Percentiles rank a stretch among this genome's conserved stretches.
These are phyloP conservation scores for Paxillus involutus DNA, from an alignment of 768 basidiomycete species.

Conservation along the genomic window DNA sequence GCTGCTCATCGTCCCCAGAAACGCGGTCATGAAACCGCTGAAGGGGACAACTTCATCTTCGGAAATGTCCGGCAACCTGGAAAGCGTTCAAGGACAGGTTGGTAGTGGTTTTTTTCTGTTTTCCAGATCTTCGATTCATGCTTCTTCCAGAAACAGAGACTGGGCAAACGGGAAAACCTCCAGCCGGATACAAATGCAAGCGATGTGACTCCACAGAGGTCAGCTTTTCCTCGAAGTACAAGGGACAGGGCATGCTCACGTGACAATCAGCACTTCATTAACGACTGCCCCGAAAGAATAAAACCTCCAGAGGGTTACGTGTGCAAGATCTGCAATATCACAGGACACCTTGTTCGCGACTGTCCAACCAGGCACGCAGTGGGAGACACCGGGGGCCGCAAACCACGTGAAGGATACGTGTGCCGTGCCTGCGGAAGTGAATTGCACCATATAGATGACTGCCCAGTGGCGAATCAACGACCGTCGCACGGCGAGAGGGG, in stretches of 20 bases:
- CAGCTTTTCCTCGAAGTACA: constrained; percentile 13
- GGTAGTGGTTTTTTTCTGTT: constrained; percentile 15
- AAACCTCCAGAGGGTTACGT: constrained; percentile 84
- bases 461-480: constrained; percentile 64
- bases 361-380: constrained; percentile 78
- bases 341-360: constrained; percentile 86
- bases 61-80: constrained; percentile 55
- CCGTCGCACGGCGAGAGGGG: constrained; percentile 30
- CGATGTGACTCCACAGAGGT: constrained; percentile 79
- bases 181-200: constrained; percentile 73
- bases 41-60: constrained; percentile 68
- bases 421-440: constrained; percentile 92
- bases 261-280: constrained; percentile 65
- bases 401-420: constrained; percentile 83
- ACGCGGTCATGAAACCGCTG: constrained; percentile 47
- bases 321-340: constrained; percentile 84
- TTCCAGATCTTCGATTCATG: neutral
- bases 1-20: constrained; percentile 42
- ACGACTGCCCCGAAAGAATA: constrained; percentile 69
- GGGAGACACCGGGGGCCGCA: constrained; percentile 81
- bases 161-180: constrained; percentile 56
- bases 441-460: constrained; percentile 85
- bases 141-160: constrained; percentile 17
- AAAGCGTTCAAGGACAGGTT: constrained; percentile 61
- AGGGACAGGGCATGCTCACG: constrained; percentile 2